Percentiles rank a stretch among this genome's conserved stretches.
phyloP scores from a whole-genome alignment of 257 asterid genomes.

The Solanum peruvianum region DNA sequence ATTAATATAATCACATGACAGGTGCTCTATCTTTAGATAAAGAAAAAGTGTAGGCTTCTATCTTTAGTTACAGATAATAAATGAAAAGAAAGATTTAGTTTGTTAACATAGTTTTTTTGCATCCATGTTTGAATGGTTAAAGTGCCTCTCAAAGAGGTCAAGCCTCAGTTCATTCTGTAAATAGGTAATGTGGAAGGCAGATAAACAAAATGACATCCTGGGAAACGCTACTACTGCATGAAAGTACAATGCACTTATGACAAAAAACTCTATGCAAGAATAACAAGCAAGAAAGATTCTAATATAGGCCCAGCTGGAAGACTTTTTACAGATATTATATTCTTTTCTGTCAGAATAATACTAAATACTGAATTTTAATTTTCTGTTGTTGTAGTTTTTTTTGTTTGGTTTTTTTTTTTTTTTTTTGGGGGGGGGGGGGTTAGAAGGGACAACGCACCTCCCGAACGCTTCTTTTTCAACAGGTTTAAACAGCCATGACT shows the following conservation, averaged over 20 bases:
- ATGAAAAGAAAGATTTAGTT: background rate
- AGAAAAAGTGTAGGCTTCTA: background rate
- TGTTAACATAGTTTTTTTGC: background rate
- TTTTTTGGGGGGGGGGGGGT: background rate
- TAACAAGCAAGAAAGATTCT: background rate
- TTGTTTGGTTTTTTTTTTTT: too few relatives aligned
- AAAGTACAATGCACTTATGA: background rate
- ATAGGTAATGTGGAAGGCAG: background rate
- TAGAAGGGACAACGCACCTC: constrained; percentile 39
- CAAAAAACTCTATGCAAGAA: background rate
- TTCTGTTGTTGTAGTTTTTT: background rate
- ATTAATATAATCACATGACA: constrained; percentile 8
- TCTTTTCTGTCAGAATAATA: background rate
- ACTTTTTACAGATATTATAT: background rate
- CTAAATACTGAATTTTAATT: background rate
- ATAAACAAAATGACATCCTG: background rate
- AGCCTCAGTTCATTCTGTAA: background rate
- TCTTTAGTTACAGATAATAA: background rate
- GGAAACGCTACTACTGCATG: background rate
- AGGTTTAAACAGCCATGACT: constrained; percentile 43
- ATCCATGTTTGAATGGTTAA: background rate
- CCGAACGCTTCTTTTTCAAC: constrained; percentile 79
- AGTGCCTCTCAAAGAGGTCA: background rate
- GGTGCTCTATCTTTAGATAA: constrained; percentile 5
- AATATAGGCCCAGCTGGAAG: background rate